Base-by-base conservation (phyloP, 164 flowering plant genomes). In the Amborella trichopoda region DNA sequence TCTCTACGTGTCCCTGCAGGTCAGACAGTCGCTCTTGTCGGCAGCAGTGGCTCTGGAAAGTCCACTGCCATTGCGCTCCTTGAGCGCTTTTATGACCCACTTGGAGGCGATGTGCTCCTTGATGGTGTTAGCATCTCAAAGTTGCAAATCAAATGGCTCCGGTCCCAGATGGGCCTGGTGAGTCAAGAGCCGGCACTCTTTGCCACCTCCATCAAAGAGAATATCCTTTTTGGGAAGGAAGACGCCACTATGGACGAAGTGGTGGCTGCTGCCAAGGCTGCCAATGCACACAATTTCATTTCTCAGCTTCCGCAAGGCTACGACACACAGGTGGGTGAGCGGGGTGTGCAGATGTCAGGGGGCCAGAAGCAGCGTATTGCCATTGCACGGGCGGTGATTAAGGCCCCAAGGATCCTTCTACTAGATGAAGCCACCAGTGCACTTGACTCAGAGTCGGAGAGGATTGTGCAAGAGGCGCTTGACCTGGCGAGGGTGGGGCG, bases 331-430 rank as follows among this genome's bases (percentile, higher is more conserved):
- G 97, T 83, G 2, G 96, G 96, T 1, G 94, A 87, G 56, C 60
- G 91, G 48, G 96, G 91, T 0, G 74, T 76, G 8, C 96, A 82
- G 49, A 74, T 87, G 76, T 87, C 94, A 2, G 96, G 96, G 12
- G 96, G 96, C 13, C 89, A 86, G 33, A 86, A 86, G 51, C 96
- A 86, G 49, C 75, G 96, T 46, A 81, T 86, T 12, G 93, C 93
- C n/a, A 86, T 86, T 2, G 96, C 96, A 3, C 19, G 87, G 48
- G 96, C 96, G 2, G 40, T 83, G 28, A 70, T 87, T 36, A 87
- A 77, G 42, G 59, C 73, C 2, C 96, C 96, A 0, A 52, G 54
- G 48, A 75, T 87, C 28, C 83, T 87, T 27, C 74, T 87, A 2
- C 65, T 87, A 0, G 96, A 86, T 36, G 96, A 86, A 52, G 93